These are phyloP conservation scores for Vigna angularis DNA, from an alignment of 306 rosid genomes.

Conservation along the genomic window DNA sequence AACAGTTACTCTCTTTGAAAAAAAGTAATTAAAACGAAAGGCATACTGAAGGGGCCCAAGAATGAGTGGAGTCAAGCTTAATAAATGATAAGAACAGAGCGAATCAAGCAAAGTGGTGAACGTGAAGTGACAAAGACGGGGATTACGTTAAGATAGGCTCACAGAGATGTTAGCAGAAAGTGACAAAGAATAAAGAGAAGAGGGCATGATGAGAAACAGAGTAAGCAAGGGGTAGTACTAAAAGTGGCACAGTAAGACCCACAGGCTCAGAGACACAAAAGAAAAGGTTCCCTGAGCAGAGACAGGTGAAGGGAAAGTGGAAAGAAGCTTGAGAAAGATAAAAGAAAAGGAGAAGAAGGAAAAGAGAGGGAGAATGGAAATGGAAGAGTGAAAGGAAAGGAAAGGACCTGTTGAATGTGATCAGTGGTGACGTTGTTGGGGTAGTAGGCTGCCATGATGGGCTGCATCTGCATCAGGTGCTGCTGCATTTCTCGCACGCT, in stretches of 20 bases:
- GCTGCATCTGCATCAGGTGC: slow-evolving; percentile 99
- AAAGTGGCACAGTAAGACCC: slow-evolving; percentile 43
- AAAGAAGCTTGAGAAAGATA: not conserved
- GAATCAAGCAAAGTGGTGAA: not conserved
- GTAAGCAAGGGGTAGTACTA: not conserved
- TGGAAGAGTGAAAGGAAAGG: slow-evolving; percentile 25
- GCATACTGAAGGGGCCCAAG: not conserved
- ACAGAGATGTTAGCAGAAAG: not conserved
- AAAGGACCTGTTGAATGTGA: slow-evolving; percentile 97
- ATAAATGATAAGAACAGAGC: not conserved
- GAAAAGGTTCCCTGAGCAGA: slow-evolving; percentile 29
- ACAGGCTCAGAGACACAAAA: slow-evolving; percentile 23
- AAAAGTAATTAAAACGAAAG: not conserved
- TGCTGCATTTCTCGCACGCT: slow-evolving; percentile 76
- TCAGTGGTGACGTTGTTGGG: slow-evolving; percentile 98
- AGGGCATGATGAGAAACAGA: not conserved
- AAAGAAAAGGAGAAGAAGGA: not conserved
- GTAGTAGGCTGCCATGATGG: slow-evolving; percentile 98
- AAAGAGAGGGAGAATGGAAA: slow-evolving; percentile 6
- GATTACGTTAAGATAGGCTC: not conserved
- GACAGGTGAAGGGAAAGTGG: not conserved
- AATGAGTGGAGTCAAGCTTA: not conserved
- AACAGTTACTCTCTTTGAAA: not conserved
- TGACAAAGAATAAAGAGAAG: slow-evolving; percentile 29
- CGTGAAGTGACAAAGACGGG: slow-evolving; percentile 1